Conservation (phyloP, 192 early-diverging fungal genomes). For the Coemansia sp. region DNA sequence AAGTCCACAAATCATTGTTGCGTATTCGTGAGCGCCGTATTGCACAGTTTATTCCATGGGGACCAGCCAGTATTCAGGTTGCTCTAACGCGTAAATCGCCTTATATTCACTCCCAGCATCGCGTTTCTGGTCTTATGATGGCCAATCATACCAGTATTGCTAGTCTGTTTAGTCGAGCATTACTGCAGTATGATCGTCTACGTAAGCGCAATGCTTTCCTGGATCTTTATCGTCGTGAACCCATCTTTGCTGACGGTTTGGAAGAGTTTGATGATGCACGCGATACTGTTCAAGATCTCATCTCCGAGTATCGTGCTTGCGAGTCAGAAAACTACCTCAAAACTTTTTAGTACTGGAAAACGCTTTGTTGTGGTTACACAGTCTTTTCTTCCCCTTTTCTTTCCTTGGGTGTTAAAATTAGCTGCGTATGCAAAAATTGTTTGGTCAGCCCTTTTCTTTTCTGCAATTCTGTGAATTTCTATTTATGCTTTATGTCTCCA, state of each 20-base stretch:
- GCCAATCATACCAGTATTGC: slow-evolving; percentile 96
- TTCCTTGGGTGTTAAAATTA: no score
- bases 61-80: slow-evolving; percentile 97
- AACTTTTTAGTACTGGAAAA: neutral
- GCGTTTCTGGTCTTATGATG: slow-evolving; percentile 96
- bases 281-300: slow-evolving; percentile 86
- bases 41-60: slow-evolving; percentile 99
- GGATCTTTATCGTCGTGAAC: slow-evolving; percentile 86
- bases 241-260: slow-evolving; percentile 73
- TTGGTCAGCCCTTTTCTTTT: no score
- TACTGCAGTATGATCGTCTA: slow-evolving; percentile 91
- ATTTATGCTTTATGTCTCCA: no score
- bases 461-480: no score
- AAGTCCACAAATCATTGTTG: slow-evolving; percentile 97
- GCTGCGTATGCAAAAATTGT: no score
- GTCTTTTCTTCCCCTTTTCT: no score
- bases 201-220: slow-evolving; percentile 95
- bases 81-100: slow-evolving; percentile 92
- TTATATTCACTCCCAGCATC: slow-evolving; percentile 87
- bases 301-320: slow-evolving; percentile 92
- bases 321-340: slow-evolving; percentile 84
- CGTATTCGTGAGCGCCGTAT: slow-evolving; percentile 91
- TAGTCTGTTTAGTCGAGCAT: slow-evolving; percentile 86
- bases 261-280: slow-evolving; percentile 94
- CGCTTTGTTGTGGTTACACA: neutral